Percentiles rank a stretch among this genome's conserved stretches.
These are phyloP conservation scores for Debaryomyces prosopidis DNA, from an alignment of 805 yeast species.

Conservation along the genomic window DNA sequence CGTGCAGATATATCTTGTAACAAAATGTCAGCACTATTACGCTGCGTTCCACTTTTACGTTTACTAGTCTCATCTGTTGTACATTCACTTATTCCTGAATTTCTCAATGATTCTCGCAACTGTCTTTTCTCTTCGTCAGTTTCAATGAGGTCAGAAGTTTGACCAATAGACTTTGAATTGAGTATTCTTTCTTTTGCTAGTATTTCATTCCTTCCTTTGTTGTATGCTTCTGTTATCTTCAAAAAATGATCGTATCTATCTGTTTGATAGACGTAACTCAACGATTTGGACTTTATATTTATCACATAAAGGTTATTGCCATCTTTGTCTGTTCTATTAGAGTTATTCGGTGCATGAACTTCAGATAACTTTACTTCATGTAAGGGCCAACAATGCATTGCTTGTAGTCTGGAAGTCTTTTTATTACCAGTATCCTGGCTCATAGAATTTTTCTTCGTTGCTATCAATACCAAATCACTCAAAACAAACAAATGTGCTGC, in stretches of 20 bases:
- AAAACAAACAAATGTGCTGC: constrained; percentile 75
- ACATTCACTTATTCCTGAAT: constrained; percentile 44
- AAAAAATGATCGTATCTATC: constrained; percentile 58
- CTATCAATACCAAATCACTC: constrained; percentile 75
- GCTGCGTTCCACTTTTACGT: constrained; percentile 23
- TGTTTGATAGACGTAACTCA: constrained; percentile 59
- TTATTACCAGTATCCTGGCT: constrained; percentile 28
- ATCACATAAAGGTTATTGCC: constrained; percentile 38
- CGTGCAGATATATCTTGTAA: constrained; percentile 61
- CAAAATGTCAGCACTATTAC: constrained; percentile 40
- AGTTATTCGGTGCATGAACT: constrained; percentile 25
- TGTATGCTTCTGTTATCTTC: constrained; percentile 54
- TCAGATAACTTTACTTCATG: constrained; percentile 54
- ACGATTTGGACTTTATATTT: constrained; percentile 47
- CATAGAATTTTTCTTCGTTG: constrained; percentile 50
- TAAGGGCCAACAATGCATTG: constrained; percentile 79
- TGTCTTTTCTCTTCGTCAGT: constrained; percentile 39
- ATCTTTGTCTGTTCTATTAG: constrained; percentile 10
- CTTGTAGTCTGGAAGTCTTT: constrained; percentile 48
- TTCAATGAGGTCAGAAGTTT: constrained; percentile 11
- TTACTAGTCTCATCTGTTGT: constrained; percentile 27
- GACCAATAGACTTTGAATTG: constrained; percentile 11
- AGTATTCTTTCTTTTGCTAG: constrained; percentile 28
- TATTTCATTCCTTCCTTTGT: constrained; percentile 60
- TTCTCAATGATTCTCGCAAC: constrained; percentile 46